Evolutionary conservation across 2,329 filamentous ascomycete genomes (phyloP), one percentile per base, ranked within the genome.

Genomic region (Fusarium sp.): DNA sequence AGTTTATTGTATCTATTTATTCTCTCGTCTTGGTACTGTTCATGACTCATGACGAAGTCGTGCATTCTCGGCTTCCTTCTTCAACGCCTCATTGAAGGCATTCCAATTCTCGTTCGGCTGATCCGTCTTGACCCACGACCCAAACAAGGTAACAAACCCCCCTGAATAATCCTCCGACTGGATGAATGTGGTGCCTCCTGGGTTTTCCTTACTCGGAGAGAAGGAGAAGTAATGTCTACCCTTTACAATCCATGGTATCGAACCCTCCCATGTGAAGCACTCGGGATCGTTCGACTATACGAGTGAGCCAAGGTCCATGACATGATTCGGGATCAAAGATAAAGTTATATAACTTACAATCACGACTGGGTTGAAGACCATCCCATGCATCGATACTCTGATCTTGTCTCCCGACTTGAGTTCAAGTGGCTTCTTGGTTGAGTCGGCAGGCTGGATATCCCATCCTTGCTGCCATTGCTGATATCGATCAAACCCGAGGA

Each of bases 391-490:
- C 0, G 43, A 37, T 6, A 74, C 72, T 30, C 62, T 69, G 39
- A 76, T 48, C 5, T 35, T 48, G 10, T 76, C 72, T 8, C 69
- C 65, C 5, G 60, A 1, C 18, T 64, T 27, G 5, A 73, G 48
- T 27, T 70, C 67, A 9, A 37, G n/a, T 9, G 66, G 37, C 14
- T 58, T 52, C 23, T 67, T 70, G 34, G 5, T 18, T 2, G 60
- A 6, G 18, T 70, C 61, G 10, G 43, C 16, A 16, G 32, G 65
- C 4, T 20, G 18, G 9, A 76, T 64, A 2, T 70, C 50, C 71
- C 73, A 74, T 6, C 69, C 67, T 35, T 66, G 25, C 6, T 76
- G 69, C 73, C 73, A 74, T 32, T 74, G n/a, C 6, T 65, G 48
- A n/a, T 71, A 74, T 41, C 65, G 39, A 30, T 63, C 27, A 67